Conservation (phyloP, 140 eudicot genomes). For the Oenanthe javanica region DNA sequence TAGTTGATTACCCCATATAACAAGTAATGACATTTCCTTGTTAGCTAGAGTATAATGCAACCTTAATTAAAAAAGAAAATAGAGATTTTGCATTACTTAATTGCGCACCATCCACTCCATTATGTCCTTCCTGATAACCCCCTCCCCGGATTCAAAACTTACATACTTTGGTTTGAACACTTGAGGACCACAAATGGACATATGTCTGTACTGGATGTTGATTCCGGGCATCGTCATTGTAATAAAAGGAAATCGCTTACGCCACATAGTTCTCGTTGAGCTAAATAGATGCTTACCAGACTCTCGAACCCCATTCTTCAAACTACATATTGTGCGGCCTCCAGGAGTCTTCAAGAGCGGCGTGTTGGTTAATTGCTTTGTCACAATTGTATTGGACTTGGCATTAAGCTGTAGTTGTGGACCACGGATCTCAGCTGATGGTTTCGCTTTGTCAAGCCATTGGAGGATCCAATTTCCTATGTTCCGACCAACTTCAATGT, state of each 20-base stretch:
- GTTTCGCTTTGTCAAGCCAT: conserved; percentile 74
- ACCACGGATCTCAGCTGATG: conserved; percentile 64
- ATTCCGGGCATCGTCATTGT: conserved; percentile 41
- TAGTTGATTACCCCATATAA: not conserved
- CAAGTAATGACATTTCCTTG: not conserved
- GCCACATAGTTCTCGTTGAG: conserved; percentile 34
- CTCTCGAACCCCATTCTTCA: conserved; percentile 24
- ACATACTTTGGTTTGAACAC: conserved; percentile 18
- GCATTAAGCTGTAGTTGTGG: conserved; percentile 17
- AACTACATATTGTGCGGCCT: conserved; percentile 16
- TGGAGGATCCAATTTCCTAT: conserved; percentile 80
- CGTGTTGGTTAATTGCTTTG: conserved; percentile 21
- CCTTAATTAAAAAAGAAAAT: not conserved
- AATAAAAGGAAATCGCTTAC: conserved; percentile 34
- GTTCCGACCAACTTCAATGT: conserved; percentile 77
- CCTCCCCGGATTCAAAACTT: conserved; percentile 28
- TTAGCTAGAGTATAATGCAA: not conserved
- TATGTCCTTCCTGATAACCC: conserved; percentile 61
- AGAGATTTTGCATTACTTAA: conserved; percentile 6
- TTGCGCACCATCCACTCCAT: conserved; percentile 58
- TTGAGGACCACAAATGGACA: conserved; percentile 16
- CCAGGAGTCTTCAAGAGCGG: conserved; percentile 27
- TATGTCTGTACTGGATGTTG: conserved; percentile 38
- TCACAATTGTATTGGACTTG: conserved; percentile 14
- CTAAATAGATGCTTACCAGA: conserved; percentile 44